phyloP scores from a whole-genome alignment of 257 asterid genomes.

The Fraxinus quadrangulata region DNA sequence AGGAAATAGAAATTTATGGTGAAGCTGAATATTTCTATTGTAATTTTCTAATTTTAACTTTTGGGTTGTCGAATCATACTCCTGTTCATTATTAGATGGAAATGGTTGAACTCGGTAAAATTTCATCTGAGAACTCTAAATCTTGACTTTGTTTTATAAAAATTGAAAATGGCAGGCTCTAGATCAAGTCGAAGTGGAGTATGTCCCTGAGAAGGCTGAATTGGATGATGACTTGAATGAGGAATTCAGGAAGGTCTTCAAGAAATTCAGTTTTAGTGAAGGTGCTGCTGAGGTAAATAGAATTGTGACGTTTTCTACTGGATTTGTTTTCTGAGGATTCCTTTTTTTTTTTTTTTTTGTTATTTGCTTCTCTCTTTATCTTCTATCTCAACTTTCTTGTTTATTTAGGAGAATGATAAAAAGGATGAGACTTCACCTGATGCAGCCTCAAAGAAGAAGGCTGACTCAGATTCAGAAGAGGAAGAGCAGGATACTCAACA shows the following conservation, averaged over 20 bases:
- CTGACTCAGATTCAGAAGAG: conserved; percentile 79
- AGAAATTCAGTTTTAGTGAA: conserved; percentile 72
- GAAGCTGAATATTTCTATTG: background rate
- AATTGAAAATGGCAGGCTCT: conserved; percentile 35
- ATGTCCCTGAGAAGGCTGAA: conserved; percentile 83
- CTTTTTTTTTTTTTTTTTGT: background rate
- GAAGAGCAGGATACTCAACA: conserved; percentile 73
- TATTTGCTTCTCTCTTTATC: background rate
- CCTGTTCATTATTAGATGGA: too few relatives aligned
- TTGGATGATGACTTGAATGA: conserved; percentile 65
- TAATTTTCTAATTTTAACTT: background rate
- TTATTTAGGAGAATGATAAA: conserved; percentile 60
- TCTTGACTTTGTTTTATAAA: conserved; percentile 12
- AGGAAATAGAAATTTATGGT: background rate
- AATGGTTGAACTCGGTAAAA: conserved; percentile 2
- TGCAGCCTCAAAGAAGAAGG: conserved; percentile 61
- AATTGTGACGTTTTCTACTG: background rate
- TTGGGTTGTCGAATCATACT: background rate
- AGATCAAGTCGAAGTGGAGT: conserved; percentile 80
- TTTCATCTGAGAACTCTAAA: background rate
- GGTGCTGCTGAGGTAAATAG: conserved; percentile 61
- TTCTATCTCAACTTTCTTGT: conserved; percentile 3
- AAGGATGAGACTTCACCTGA: conserved; percentile 61
- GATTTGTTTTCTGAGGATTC: background rate
- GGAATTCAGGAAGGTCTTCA: conserved; percentile 81